phyloP scores from a whole-genome alignment of 1,139 yeast species.

The Hansenula lynferdii region DNA sequence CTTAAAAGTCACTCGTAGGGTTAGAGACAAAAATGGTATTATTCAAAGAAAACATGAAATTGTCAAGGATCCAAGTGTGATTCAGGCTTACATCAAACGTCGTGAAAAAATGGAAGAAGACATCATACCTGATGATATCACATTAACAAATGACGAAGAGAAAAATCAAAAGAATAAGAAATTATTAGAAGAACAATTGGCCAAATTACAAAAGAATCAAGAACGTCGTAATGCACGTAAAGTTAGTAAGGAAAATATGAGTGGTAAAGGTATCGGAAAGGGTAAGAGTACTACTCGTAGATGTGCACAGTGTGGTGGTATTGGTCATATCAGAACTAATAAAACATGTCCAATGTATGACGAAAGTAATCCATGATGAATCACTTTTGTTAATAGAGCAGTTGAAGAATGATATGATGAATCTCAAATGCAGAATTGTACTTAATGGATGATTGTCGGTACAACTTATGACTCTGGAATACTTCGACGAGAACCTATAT shows the following conservation, averaged over 20 bases:
- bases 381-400: too few relatives aligned
- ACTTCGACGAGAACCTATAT: too few relatives aligned
- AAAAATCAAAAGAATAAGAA: conserved; percentile 74
- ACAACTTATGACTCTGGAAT: too few relatives aligned
- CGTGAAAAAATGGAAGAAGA: conserved; percentile 75
- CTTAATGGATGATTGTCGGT: too few relatives aligned
- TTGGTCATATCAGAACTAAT: conserved; percentile 92
- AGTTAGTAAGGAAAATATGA: conserved; percentile 36
- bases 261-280: conserved; percentile 65
- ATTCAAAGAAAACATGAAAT: conserved; percentile 79
- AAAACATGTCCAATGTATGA: conserved; percentile 82
- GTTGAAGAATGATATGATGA: too few relatives aligned
- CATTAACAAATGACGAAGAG: conserved; percentile 83
- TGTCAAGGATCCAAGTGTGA: conserved; percentile 79
- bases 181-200: conserved; percentile 78
- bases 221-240: conserved; percentile 57
- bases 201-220: conserved; percentile 73
- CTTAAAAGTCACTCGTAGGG: conserved; percentile 72
- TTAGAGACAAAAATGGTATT: conserved; percentile 80
- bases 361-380: conserved; percentile 24
- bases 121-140: conserved; percentile 50
- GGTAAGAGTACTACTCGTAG: conserved; percentile 78
- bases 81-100: conserved; percentile 77
- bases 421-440: too few relatives aligned
- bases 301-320: conserved; percentile 93